A percentile compares a stretch with the other conserved stretches of the same genome.
Conservation (phyloP, 2,329 filamentous ascomycete species). For the Cladosporium sp. region DNA sequence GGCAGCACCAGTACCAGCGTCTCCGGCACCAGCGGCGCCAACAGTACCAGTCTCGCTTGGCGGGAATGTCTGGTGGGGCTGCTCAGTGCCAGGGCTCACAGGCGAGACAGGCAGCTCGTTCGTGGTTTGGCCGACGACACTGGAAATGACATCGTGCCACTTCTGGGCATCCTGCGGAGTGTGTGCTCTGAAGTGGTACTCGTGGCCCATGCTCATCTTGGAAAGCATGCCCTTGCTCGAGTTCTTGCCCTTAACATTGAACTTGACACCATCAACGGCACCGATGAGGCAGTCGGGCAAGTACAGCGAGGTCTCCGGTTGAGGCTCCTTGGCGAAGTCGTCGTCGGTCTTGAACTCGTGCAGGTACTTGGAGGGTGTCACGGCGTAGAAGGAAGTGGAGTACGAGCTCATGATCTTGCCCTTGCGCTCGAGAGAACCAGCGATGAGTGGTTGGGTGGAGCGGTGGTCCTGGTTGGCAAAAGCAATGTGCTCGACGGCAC, state of each 20-base stretch:
- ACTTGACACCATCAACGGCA: conserved; percentile 72
- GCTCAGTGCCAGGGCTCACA: conserved; percentile 23
- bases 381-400: conserved; percentile 81
- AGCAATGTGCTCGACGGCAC: conserved; percentile 69
- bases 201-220: conserved; percentile 75
- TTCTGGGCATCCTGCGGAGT: conserved; percentile 75
- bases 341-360: conserved; percentile 98
- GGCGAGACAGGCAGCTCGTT: conserved; percentile 44
- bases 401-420: conserved; percentile 82
- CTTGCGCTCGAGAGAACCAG: conserved; percentile 87
- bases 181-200: conserved; percentile 85
- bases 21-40: conserved; percentile 4
- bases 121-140: conserved; percentile 56
- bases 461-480: conserved; percentile 89
- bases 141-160: conserved; percentile 76
- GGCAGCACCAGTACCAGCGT: not conserved
- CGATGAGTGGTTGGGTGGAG: conserved; percentile 78
- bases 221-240: conserved; percentile 72
- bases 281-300: conserved; percentile 87
- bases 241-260: conserved; percentile 95
- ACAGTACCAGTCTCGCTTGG: conserved; percentile 16
- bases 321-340: conserved; percentile 67
- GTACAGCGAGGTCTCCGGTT: conserved; percentile 85
- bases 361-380: conserved; percentile 82
- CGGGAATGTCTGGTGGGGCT: conserved; percentile 1